Evolutionary conservation across 768 basidiomycete genomes (phyloP).

Genomic region (Wakefieldia striispora): DNA sequence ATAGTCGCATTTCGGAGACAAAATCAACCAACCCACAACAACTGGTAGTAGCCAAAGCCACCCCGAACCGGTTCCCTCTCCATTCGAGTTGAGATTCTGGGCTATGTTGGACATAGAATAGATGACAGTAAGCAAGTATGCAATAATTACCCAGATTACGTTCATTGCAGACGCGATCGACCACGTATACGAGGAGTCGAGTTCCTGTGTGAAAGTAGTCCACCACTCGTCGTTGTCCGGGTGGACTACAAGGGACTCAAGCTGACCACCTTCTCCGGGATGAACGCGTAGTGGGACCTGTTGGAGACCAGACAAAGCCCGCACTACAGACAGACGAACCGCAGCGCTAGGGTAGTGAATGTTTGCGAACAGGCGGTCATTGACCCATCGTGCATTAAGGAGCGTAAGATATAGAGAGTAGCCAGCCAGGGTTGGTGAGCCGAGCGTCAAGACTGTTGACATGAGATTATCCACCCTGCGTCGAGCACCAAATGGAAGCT

Average conservation of each 20-base stretch:
- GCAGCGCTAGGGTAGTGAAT: slow-evolving; percentile 23
- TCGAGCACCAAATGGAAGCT: slow-evolving; percentile 44
- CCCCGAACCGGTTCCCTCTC: slow-evolving; percentile 38
- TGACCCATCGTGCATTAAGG: slow-evolving; percentile 43
- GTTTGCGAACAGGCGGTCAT: slow-evolving; percentile 29
- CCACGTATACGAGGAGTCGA: slow-evolving; percentile 41
- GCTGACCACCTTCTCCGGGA: slow-evolving; percentile 22
- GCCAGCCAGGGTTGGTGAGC: slow-evolving; percentile 44
- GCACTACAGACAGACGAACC: slow-evolving; percentile 24
- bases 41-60: slow-evolving; percentile 46
- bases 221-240: slow-evolving; percentile 44
- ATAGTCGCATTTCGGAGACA: slow-evolving; percentile 40
- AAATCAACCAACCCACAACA: slow-evolving; percentile 39
- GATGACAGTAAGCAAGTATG: slow-evolving; percentile 30
- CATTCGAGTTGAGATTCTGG: slow-evolving; percentile 30
- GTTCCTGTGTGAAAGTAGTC: slow-evolving; percentile 29
- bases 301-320: slow-evolving; percentile 39
- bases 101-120: slow-evolving; percentile 16
- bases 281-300: slow-evolving; percentile 38
- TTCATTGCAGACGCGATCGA: slow-evolving; percentile 37
- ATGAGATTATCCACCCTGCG: slow-evolving; percentile 40
- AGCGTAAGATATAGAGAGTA: slow-evolving; percentile 46
- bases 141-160: slow-evolving; percentile 44
- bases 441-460: slow-evolving; percentile 42
- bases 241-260: slow-evolving; percentile 43